These are phyloP conservation scores for Hortiboletus flavorubellus DNA, from an alignment of 768 basidiomycete genomes.

Conservation along the genomic window DNA sequence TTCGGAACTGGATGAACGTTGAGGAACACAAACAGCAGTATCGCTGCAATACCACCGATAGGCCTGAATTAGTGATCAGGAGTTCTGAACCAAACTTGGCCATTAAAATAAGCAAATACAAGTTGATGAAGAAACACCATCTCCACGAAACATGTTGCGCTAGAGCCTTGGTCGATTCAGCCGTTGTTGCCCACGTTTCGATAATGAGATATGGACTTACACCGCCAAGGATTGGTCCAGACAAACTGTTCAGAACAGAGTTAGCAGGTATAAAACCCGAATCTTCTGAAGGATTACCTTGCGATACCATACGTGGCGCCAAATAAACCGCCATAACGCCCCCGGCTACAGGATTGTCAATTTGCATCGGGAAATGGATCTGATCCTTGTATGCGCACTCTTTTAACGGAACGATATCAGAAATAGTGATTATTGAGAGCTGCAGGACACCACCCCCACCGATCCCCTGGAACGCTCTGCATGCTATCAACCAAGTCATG, in stretches of 20 bases:
- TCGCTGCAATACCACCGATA: conserved; percentile 61
- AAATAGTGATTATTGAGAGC: conserved; percentile 71
- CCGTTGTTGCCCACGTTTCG: fast-evolving
- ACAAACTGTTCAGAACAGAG: conserved; percentile 38
- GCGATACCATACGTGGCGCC: conserved; percentile 81
- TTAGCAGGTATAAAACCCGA: not conserved
- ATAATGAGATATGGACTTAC: conserved; percentile 39
- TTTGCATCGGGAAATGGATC: not conserved
- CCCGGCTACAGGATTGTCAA: conserved; percentile 47
- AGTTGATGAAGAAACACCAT: conserved; percentile 79
- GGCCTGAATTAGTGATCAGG: conserved; percentile 42
- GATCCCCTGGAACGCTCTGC: conserved; percentile 78
- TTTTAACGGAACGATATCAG: conserved; percentile 78
- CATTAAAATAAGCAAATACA: conserved; percentile 39
- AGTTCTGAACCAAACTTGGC: not conserved
- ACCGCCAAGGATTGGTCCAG: conserved; percentile 81
- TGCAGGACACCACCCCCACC: conserved; percentile 79
- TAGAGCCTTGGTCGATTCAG: conserved; percentile 44
- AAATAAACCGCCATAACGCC: conserved; percentile 70
- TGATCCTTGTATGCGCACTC: conserved; percentile 45
- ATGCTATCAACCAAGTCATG: conserved; percentile 73
- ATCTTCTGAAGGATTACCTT: conserved; percentile 29
- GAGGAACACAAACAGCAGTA: conserved; percentile 65
- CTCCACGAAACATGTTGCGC: conserved; percentile 76
- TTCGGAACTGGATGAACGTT: conserved; percentile 70